These are phyloP conservation scores for Sporisorium scitamineum DNA, from an alignment of 1,284 basidiomycete species.

Conservation along the genomic window DNA sequence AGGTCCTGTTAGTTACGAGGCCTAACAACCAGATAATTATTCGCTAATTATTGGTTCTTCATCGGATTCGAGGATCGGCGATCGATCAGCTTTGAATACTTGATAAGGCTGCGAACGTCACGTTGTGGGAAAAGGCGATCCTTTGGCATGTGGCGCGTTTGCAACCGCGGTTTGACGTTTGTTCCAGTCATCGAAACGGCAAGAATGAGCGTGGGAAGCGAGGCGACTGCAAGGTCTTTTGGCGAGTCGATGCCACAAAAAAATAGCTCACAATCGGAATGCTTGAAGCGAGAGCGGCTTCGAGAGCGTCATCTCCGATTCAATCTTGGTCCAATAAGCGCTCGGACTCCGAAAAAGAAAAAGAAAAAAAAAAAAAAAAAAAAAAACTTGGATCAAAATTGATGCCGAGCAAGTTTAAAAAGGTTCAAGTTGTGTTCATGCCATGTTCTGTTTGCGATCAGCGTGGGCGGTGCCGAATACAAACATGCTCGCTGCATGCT, in stretches of 20 bases:
- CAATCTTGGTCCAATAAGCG: too few species aligned
- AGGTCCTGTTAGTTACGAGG: not conserved
- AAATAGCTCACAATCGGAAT: not conserved
- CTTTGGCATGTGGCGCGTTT: not conserved
- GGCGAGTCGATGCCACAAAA: not conserved
- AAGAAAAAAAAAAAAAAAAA: not conserved
- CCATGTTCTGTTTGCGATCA: slow-evolving; percentile 5
- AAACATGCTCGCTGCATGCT: slow-evolving; percentile 1
- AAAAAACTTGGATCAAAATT: too few species aligned
- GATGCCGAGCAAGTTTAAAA: too few species aligned
- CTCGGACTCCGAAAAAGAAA: not conserved
- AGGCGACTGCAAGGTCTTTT: not conserved
- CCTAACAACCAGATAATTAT: not conserved
- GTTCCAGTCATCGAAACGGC: not conserved
- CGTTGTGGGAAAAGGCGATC: too few species aligned
- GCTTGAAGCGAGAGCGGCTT: not conserved
- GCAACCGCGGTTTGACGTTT: not conserved
- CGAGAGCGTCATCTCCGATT: too few species aligned
- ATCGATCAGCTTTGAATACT: too few species aligned
- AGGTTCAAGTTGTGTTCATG: too few species aligned
- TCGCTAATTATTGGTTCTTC: too few species aligned
- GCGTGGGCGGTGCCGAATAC: not conserved
- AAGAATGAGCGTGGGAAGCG: not conserved
- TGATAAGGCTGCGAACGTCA: too few species aligned
- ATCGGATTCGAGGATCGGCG: too few species aligned